Base-by-base conservation (phyloP, 805 yeast species). In the Clavispora carvajalis region DNA sequence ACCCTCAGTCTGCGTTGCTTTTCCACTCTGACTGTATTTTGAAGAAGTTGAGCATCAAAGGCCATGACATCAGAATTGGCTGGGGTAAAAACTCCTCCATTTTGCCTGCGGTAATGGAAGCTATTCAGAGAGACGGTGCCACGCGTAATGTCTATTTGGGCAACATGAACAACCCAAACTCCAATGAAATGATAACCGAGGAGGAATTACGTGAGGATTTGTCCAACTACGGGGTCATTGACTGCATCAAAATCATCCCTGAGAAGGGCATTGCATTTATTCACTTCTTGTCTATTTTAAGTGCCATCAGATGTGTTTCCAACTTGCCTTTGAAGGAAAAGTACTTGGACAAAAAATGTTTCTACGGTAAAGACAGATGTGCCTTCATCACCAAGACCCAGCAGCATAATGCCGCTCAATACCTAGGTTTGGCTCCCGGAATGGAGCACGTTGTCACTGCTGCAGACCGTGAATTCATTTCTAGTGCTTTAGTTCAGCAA, bases 351-450 rank as follows among this genome's bases (percentile, higher is more conserved):
- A 79, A 84, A 43, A 87, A 86, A 60, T 84, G 95, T 31, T 86
- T 79, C 54, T 90, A 87, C 57, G 98, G 97, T 45, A 90, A 89
- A 60, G 98, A 91, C 63, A 74, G 98, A 63, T 86, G 93, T 68
- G 96, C 96, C 2, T 88, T 88, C 55, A 86, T 91, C 34, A 88
- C 96, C 19, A 88, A 87, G 60, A 85, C 96, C 13, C 97, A 93
- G 63, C 96, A 89, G 64, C 96, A 90, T 58, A 89, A 91, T 59
- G 98, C 97, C 15, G 96, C 96, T 3, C 95, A 90, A 60, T 91
- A 88, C 58, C 67, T 91, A 40, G 96, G 97, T 1, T 71, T 89
- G 45, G 87, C 93, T 33, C 95, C 96, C 15, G 93, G 95, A 22
- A 77, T 82, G 74, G 95, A 85, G 55, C 86, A 84, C 55, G 68